Percentiles rank a stretch among this genome's conserved stretches.
phyloP scores from a whole-genome alignment of 2,329 filamentous ascomycete genomes.

The Fusarium sulawesiense region DNA sequence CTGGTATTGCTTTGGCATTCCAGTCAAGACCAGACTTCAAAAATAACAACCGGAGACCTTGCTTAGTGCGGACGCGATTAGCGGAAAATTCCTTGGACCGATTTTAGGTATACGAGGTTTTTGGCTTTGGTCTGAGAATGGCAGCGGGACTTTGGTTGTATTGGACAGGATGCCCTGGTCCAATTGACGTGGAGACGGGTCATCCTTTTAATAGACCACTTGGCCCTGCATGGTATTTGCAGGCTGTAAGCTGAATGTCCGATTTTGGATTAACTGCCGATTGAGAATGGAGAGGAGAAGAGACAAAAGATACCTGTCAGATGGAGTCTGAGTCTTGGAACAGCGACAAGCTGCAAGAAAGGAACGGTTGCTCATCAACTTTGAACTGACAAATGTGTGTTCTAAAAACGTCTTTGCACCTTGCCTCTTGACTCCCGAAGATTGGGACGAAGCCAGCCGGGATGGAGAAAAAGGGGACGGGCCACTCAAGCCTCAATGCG shows the following conservation, averaged over 20 bases:
- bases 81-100: conserved; percentile 24
- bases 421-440: conserved; percentile 1
- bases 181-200: neutral
- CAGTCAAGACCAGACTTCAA: neutral
- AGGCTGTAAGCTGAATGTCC: neutral
- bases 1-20: neutral
- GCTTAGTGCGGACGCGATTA: conserved; percentile 10
- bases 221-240: neutral
- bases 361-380: neutral
- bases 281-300: neutral
- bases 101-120: conserved; percentile 27
- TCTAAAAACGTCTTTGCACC: conserved; percentile 12
- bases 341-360: neutral
- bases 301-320: neutral
- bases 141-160: conserved; percentile 1
- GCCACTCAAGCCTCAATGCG: conserved; percentile 22
- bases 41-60: conserved; percentile 15
- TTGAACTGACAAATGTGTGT: neutral
- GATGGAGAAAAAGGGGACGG: neutral
- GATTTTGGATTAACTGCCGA: neutral
- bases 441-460: conserved; percentile 12
- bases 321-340: neutral
- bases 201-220: conserved; percentile 11
- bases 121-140: neutral
- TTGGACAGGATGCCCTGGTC: conserved; percentile 10